Evolutionary conservation across 345 rosid genomes (phyloP), one percentile per base, ranked within the genome.

Genomic region (Populus alba): DNA sequence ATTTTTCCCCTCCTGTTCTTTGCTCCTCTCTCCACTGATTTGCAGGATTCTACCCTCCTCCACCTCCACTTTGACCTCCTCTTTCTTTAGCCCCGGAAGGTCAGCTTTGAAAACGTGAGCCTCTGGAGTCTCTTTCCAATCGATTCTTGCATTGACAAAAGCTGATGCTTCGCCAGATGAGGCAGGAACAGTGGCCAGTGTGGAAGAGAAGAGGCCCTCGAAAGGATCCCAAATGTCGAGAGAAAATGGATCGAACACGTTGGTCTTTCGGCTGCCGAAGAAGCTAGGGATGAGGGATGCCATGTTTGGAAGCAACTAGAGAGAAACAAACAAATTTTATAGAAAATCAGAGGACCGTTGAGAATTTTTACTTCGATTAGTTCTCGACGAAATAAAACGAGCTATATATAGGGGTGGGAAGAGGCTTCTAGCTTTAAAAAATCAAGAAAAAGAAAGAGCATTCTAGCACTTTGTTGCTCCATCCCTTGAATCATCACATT

Each of bases 91-190:
- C 22, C 77, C 77, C 0, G 77, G 83, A 10, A 81, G 49, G 62
- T 78, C 84, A 10, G 79, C 81, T 69, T 74, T 78, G 81, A 82
- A 82, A 8, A 82, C n/a, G 76, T 78, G 79, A 29, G 79, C 79
- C 51, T 63, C 81, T 18, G 81, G 78, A 1, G 84, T 78, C 68
- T 82, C 84, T 9, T 78, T 82, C 84, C 84, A 78, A 45, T 82
- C 81, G 31, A 78, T 69, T 65, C 72, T 78, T 5, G 81, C 57
- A 1, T 63, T 70, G n/a, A 53, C 72, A 18, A 81, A 59, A 17
- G 75, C 68, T 25, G 84, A 66, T 16, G 75, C n/a, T 16, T 80
- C 79, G 3, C 55, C 43, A 0, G 74, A 57, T 8, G 62, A 73
- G 13, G 66, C 22, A 4, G 72, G 63, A 22, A 49, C 47, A 29